phyloP scores from a whole-genome alignment of 208 protist genomes.

The Crithidia thermophila region DNA sequence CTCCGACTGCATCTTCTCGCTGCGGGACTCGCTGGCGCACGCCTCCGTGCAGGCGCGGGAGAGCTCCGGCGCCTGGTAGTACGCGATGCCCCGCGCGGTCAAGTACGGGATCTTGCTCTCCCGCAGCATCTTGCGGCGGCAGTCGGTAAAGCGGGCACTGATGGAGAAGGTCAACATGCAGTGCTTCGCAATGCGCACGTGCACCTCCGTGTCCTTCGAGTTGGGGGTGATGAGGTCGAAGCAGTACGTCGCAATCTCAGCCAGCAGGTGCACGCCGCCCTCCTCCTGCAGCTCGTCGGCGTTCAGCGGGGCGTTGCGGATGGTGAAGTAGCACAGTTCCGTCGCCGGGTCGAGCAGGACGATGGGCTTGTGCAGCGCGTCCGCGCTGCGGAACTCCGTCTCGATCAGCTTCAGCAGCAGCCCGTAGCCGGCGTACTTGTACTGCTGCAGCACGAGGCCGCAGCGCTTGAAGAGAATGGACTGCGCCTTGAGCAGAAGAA shows the following conservation, averaged over 20 bases:
- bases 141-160: slow-evolving; percentile 73
- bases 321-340: slow-evolving; percentile 91
- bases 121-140: slow-evolving; percentile 56
- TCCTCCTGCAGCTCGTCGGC: slow-evolving; percentile 94
- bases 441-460: slow-evolving; percentile 68
- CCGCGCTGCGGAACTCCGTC: slow-evolving; percentile 59
- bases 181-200: slow-evolving; percentile 62
- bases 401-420: slow-evolving; percentile 86
- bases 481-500: slow-evolving; percentile 87
- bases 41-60: slow-evolving; percentile 80
- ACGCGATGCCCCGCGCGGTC: slow-evolving; percentile 61
- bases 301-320: slow-evolving; percentile 93
- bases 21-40: slow-evolving; percentile 60
- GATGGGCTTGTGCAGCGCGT: slow-evolving; percentile 73
- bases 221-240: slow-evolving; percentile 69
- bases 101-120: slow-evolving; percentile 60
- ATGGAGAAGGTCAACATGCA: slow-evolving; percentile 85
- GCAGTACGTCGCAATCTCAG: slow-evolving; percentile 65
- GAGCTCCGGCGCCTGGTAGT: slow-evolving; percentile 63
- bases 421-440: slow-evolving; percentile 96
- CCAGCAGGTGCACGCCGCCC: slow-evolving; percentile 86
- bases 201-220: slow-evolving; percentile 44
- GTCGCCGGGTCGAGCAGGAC: slow-evolving; percentile 80
- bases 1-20: slow-evolving; percentile 62
- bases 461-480: slow-evolving; percentile 93